phyloP scores from a whole-genome alignment of 257 asterid species.

The Plantago elongata region DNA sequence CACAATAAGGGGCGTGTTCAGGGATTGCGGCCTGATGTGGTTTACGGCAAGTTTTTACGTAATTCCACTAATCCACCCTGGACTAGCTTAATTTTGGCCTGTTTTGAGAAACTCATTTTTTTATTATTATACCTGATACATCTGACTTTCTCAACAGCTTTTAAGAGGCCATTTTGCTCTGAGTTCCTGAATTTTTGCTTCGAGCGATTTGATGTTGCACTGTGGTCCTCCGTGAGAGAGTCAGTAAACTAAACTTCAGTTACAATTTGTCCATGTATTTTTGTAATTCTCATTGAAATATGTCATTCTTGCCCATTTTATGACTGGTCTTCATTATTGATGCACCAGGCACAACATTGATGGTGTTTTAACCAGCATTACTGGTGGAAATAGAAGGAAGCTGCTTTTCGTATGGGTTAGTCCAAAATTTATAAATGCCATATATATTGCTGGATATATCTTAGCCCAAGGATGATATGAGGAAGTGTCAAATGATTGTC shows the following conservation, averaged over 20 bases:
- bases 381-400: constrained; percentile 37
- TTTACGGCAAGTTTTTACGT: constrained; percentile 37
- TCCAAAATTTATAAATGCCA: background rate
- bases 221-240: constrained; percentile 33
- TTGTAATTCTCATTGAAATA: background rate
- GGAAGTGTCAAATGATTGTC: no score
- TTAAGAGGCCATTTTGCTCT: constrained; percentile 27
- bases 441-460: no score
- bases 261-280: background rate
- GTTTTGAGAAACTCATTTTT: background rate
- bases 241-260: constrained; percentile 1
- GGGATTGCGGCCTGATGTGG: constrained; percentile 34
- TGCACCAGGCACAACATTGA: constrained; percentile 41
- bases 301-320: background rate
- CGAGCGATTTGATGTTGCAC: constrained; percentile 30
- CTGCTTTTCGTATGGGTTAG: constrained; percentile 53
- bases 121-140: background rate
- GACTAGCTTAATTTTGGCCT: background rate
- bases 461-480: no score
- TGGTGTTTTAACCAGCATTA: constrained; percentile 24
- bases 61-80: background rate
- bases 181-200: constrained; percentile 30
- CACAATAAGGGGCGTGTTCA: constrained; percentile 20
- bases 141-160: background rate
- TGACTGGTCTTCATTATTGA: background rate